Conservation (phyloP, 768 basidiomycete genomes). For the Termitomyces sp. region DNA sequence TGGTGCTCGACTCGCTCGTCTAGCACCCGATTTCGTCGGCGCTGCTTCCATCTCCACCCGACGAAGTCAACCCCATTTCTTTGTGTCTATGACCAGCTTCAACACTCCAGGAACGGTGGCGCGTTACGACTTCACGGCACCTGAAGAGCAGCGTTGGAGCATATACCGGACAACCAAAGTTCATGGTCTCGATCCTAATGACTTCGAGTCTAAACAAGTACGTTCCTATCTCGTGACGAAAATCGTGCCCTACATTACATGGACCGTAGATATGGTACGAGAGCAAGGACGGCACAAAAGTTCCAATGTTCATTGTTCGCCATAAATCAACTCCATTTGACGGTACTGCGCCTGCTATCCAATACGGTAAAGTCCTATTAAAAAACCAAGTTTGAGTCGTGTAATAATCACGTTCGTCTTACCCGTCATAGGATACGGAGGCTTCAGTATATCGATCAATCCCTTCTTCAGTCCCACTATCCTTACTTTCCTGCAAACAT, state of each 20-base stretch:
- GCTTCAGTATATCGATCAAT: constrained; percentile 64
- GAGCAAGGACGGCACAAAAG: constrained; percentile 71
- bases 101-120: constrained; percentile 65
- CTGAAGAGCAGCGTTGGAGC: constrained; percentile 44
- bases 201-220: constrained; percentile 67
- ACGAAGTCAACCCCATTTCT: constrained; percentile 54
- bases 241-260: background rate
- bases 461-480: constrained; percentile 69
- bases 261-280: constrained; percentile 60
- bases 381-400: background rate
- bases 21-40: constrained; percentile 67
- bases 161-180: constrained; percentile 54
- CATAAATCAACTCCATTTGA: constrained; percentile 66
- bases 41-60: constrained; percentile 46
- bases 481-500: constrained; percentile 68
- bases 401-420: background rate
- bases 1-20: constrained; percentile 47
- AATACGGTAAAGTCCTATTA: constrained; percentile 50
- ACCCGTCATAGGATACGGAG: constrained; percentile 60
- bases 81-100: constrained; percentile 60
- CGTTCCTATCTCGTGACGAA: background rate
- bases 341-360: constrained; percentile 70
- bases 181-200: constrained; percentile 54
- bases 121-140: constrained; percentile 58
- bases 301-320: constrained; percentile 84